Percentiles rank a stretch among this genome's conserved stretches.
phyloP scores from a whole-genome alignment of 768 basidiomycete species.

The Pisolithus marmoratus region DNA sequence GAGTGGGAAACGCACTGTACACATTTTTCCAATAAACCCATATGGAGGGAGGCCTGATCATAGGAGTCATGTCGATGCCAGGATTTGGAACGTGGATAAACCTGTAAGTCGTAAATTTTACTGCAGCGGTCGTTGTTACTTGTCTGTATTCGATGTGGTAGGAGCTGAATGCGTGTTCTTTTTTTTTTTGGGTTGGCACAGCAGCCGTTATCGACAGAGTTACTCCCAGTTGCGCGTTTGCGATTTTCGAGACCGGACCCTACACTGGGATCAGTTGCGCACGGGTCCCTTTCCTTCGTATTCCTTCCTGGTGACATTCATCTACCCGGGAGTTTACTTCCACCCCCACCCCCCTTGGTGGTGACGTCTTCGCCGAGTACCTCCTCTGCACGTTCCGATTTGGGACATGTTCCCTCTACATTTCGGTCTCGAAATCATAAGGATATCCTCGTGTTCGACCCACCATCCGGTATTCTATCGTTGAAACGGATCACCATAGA shows the following conservation, averaged over 20 bases:
- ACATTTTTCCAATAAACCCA: conserved; percentile 73
- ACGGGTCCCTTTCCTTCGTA: conserved; percentile 47
- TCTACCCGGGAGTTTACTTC: conserved; percentile 38
- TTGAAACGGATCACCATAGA: conserved; percentile 51
- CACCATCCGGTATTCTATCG: conserved; percentile 47
- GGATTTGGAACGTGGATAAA: conserved; percentile 48
- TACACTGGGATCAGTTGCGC: conserved; percentile 15
- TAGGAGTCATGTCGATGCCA: conserved; percentile 52
- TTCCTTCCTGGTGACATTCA: conserved; percentile 39
- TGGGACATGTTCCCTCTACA: conserved; percentile 20
- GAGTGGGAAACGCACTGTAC: conserved; percentile 59
- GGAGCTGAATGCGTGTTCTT: neutral
- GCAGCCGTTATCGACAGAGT: conserved; percentile 48
- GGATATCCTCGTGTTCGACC: conserved; percentile 67
- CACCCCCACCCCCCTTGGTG: conserved; percentile 16
- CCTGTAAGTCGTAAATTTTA: conserved; percentile 30
- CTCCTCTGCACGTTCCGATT: conserved; percentile 24
- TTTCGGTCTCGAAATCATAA: conserved; percentile 45
- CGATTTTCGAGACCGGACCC: conserved; percentile 29
- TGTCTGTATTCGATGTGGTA: neutral
- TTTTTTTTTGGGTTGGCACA: conserved; percentile 20
- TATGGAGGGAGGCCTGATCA: conserved; percentile 66
- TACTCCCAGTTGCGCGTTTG: conserved; percentile 54
- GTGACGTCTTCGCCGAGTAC: conserved; percentile 21
- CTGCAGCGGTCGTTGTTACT: neutral